Evolutionary conservation across 345 rosid genomes (phyloP).

Genomic region (Rhodamnia rubescens): DNA sequence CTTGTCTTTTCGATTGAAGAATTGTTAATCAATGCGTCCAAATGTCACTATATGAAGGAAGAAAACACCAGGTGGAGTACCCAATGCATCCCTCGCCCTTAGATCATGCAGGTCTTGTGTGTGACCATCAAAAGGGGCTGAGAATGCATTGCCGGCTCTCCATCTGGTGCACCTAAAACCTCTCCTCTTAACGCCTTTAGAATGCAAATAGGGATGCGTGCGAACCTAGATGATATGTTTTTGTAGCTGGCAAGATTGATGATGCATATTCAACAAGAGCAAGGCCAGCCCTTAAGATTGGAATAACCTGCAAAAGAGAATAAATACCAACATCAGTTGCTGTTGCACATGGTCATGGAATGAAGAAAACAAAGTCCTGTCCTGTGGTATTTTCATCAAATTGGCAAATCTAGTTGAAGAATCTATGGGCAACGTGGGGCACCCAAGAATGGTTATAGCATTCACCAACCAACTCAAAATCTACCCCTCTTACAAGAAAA

Average conservation of each 20-base stretch:
- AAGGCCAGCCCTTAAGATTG: slow-evolving; percentile 90
- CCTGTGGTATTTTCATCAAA: background rate
- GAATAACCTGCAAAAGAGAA: slow-evolving; percentile 53
- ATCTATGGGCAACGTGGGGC: background rate
- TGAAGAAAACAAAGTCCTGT: background rate
- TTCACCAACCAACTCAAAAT: background rate
- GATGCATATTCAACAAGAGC: slow-evolving; percentile 88
- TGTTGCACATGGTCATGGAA: background rate
- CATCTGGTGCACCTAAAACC: background rate
- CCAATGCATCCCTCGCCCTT: background rate
- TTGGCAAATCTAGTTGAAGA: background rate
- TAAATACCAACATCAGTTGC: background rate
- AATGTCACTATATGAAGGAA: background rate
- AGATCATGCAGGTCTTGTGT: background rate
- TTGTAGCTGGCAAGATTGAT: slow-evolving; percentile 71
- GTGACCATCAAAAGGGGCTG: background rate
- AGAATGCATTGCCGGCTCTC: background rate
- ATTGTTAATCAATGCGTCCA: background rate
- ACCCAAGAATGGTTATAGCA: background rate
- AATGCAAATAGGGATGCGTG: background rate
- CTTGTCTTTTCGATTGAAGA: background rate
- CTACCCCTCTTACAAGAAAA: background rate
- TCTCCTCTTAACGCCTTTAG: background rate
- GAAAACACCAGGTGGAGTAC: background rate
- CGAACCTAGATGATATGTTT: slow-evolving; percentile 77